Conservation (phyloP, 2,329 filamentous ascomycete species). For the Hypoxylon rubiginosum region DNA sequence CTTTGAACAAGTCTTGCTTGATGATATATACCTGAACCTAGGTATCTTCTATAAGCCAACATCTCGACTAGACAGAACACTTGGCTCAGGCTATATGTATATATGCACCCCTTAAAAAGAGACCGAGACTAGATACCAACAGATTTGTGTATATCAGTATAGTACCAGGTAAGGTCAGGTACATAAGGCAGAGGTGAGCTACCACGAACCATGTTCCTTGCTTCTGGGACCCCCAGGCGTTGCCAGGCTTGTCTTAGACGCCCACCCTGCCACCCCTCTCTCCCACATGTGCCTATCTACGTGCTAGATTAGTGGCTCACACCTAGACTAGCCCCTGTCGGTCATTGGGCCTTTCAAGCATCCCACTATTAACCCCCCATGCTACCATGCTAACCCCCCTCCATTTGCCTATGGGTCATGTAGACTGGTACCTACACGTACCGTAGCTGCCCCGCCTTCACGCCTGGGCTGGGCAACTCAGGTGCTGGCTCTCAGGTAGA, state of each 20-base stretch:
- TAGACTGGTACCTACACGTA: slow-evolving; percentile 17
- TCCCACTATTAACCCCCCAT: slow-evolving; percentile 11
- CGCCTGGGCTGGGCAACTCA: neutral
- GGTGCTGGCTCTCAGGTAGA: neutral
- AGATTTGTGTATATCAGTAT: neutral
- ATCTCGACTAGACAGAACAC: slow-evolving; percentile 8
- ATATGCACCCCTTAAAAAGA: slow-evolving; percentile 2
- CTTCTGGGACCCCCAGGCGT: slow-evolving; percentile 16
- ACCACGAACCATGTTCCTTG: slow-evolving; percentile 30
- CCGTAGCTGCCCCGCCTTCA: slow-evolving; percentile 38
- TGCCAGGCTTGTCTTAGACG: slow-evolving; percentile 7
- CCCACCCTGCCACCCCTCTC: neutral
- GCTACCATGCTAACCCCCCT: neutral
- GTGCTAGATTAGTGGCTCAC: slow-evolving; percentile 31
- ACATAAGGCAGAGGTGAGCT: slow-evolving; percentile 6
- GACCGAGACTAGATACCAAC: neutral
- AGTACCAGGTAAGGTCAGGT: slow-evolving; percentile 1
- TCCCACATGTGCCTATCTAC: slow-evolving; percentile 40
- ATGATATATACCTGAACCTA: neutral
- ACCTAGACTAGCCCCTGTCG: slow-evolving; percentile 36
- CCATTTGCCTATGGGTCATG: slow-evolving; percentile 3
- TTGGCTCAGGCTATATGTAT: slow-evolving; percentile 2
- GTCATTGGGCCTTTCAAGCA: slow-evolving; percentile 18
- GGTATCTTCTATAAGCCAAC: neutral
- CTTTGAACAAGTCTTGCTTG: slow-evolving; percentile 10